phyloP scores from a whole-genome alignment of 805 yeast species.

The Barnettozyma sucrosica region DNA sequence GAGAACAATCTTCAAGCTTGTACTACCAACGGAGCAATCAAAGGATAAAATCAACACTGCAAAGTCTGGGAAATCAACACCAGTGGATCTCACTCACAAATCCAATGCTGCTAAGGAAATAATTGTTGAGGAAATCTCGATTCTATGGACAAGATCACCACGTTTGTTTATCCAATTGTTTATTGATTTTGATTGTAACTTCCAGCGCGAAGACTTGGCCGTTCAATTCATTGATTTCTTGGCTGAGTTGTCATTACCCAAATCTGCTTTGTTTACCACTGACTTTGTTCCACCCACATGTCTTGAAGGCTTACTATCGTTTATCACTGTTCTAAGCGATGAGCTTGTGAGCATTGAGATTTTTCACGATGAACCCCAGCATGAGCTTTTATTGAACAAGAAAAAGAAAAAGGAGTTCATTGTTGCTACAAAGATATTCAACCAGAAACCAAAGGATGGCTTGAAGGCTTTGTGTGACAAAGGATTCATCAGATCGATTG shows the following conservation, averaged over 20 bases:
- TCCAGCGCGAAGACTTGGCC: constrained; percentile 76
- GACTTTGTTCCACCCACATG: constrained; percentile 91
- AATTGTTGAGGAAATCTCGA: constrained; percentile 76
- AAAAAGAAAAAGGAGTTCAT: constrained; percentile 68
- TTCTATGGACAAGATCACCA: constrained; percentile 77
- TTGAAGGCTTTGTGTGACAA: constrained; percentile 55
- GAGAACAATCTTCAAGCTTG: constrained; percentile 54
- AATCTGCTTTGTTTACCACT: constrained; percentile 72
- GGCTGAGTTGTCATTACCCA: constrained; percentile 77
- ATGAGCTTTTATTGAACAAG: constrained; percentile 28
- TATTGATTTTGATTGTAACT: constrained; percentile 84
- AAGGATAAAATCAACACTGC: constrained; percentile 8
- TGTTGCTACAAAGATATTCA: constrained; percentile 67
- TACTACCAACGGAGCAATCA: constrained; percentile 33
- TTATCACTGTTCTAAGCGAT: constrained; percentile 55
- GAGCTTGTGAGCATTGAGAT: constrained; percentile 28
- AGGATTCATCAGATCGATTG: constrained; percentile 50
- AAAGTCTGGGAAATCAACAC: constrained; percentile 28
- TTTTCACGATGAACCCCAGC: constrained; percentile 14
- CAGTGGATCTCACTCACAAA: constrained; percentile 26
- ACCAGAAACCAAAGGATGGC: constrained; percentile 75
- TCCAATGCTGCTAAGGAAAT: constrained; percentile 57
- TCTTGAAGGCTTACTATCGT: constrained; percentile 76
- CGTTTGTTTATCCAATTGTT: constrained; percentile 69
- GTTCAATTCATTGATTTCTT: constrained; percentile 61